phyloP scores from a whole-genome alignment of 2,329 filamentous ascomycete species.

The Phialemoniopsis sp. region DNA sequence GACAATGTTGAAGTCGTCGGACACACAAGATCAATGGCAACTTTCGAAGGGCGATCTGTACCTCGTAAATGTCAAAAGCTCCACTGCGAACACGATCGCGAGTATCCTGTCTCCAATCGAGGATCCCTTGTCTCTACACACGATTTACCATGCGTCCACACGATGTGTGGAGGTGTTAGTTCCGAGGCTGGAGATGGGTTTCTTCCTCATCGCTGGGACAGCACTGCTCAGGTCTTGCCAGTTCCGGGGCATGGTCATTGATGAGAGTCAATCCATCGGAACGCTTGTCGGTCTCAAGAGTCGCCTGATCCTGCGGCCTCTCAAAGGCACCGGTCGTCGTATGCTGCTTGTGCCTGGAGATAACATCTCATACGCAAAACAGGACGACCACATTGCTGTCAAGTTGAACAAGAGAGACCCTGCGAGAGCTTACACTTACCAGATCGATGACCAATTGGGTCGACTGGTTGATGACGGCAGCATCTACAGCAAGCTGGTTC shows the following conservation, averaged over 20 bases:
- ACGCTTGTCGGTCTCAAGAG: slow-evolving; percentile 43
- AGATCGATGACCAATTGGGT: slow-evolving; percentile 43
- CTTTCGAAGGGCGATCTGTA: slow-evolving; percentile 12
- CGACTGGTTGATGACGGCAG: slow-evolving; percentile 44
- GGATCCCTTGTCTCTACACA: slow-evolving; percentile 23
- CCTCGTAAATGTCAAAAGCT: slow-evolving; percentile 28
- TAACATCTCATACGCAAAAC: slow-evolving; percentile 6
- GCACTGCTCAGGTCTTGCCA: slow-evolving; percentile 37
- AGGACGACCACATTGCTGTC: slow-evolving; percentile 23
- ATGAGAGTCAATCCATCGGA: slow-evolving; percentile 37
- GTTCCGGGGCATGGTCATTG: slow-evolving; percentile 44
- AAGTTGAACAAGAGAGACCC: too few species aligned
- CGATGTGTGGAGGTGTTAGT: slow-evolving; percentile 32
- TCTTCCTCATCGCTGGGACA: slow-evolving; percentile 25
- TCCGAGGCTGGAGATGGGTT: slow-evolving; percentile 42
- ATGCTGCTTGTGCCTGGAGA: slow-evolving; percentile 34
- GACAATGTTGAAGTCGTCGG: too few species aligned
- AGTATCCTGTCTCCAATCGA: slow-evolving; percentile 32
- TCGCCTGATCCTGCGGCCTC: slow-evolving; percentile 50
- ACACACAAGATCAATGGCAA: too few species aligned
- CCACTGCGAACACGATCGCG: slow-evolving; percentile 22
- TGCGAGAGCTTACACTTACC: slow-evolving; percentile 38
- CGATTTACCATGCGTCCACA: slow-evolving; percentile 14
- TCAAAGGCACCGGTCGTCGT: too few species aligned
- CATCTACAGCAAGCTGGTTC: slow-evolving; percentile 45